Base-by-base conservation (phyloP, 352 stramenopile species). In the Pythium myriotylum region DNA sequence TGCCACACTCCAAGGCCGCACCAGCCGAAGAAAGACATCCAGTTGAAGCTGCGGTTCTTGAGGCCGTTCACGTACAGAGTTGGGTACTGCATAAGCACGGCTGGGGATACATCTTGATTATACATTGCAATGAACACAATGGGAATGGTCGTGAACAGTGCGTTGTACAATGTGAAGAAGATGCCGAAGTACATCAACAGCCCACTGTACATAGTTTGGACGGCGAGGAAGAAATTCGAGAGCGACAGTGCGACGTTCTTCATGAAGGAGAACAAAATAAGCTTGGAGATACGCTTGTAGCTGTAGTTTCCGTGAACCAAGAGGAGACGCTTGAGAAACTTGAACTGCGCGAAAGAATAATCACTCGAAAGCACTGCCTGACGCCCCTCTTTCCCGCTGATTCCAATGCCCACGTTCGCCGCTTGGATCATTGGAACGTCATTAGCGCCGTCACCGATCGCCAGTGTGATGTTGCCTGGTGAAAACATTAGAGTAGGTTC, bases 71-170 rank as follows among this genome's bases (percentile, higher is more conserved):
- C 79, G 43, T 96, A 96, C 65, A 96, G 70, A 16, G 86, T 93
- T 14, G 87, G 87, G 65, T 96, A 96, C 64, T 96, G 87, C 87
- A 95, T 95, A 17, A 96, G 74, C 50, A 93, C 87, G 0, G 83
- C 82, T 33, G 87, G 86, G n/a, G 81, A 93, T 24, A 95, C 86
- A 27, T 96, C 87, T 62, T 96, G 87, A 54, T 96, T 96, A 74
- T 94, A 96, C 85, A 96, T 96, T 32, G 87, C 87, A 55, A 96
- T 92, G 37, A 96, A 60, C 22, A 96, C 87, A 56, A 96, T 96
- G 14, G 87, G 87, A 54, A 96, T 93, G 6, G 87, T 96, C 54
- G 87, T 94, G 61, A 96, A 96, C 13, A 96, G 72, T 40, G 87
- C 87, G 53, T 96, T 96, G 74, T 96, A 96, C 2, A 96, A 72